phyloP scores from a whole-genome alignment of 1,139 yeast species.

The Debaryomyces singareniensis region DNA sequence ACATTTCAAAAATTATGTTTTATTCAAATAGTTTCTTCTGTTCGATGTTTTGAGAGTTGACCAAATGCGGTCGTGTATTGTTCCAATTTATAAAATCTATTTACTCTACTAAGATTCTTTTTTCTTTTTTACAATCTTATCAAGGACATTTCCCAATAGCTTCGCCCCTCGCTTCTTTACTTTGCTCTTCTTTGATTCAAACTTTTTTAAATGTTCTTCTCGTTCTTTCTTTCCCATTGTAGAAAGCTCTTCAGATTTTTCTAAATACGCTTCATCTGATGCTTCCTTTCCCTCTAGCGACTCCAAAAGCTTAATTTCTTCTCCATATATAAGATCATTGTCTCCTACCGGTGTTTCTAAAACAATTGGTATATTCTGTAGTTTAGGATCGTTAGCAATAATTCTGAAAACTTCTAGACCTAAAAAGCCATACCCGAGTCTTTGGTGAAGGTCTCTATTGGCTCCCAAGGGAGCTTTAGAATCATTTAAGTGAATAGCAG shows the following conservation, averaged over 20 bases:
- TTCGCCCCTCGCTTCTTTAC: no score
- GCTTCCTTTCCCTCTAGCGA: constrained; percentile 53
- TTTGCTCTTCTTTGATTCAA: constrained; percentile 24
- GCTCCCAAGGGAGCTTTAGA: constrained; percentile 92
- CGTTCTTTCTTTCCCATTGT: constrained; percentile 55
- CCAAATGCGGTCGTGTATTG: no score
- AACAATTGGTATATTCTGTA: constrained; percentile 70
- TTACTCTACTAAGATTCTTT: constrained; percentile 2
- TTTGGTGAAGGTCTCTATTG: constrained; percentile 86
- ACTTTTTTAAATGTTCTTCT: constrained; percentile 40
- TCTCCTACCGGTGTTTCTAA: constrained; percentile 80
- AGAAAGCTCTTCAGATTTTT: constrained; percentile 44
- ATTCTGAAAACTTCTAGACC: constrained; percentile 80
- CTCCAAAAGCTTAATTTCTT: constrained; percentile 71
- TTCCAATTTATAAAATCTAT: not conserved
- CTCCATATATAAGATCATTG: constrained; percentile 61
- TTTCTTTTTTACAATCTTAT: constrained; percentile 9
- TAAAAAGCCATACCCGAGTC: constrained; percentile 80
- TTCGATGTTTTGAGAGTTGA: no score
- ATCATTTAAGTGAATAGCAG: constrained; percentile 85
- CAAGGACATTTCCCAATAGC: constrained; percentile 6
- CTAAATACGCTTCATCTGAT: constrained; percentile 51
- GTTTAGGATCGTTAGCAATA: constrained; percentile 60
- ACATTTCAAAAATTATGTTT: constrained; percentile 23
- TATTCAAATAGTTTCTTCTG: not conserved